A percentile compares a stretch with the other conserved stretches of the same genome.
Evolutionary conservation across 1,284 basidiomycete species (phyloP).

Genomic region (Marasmius oreades): DNA sequence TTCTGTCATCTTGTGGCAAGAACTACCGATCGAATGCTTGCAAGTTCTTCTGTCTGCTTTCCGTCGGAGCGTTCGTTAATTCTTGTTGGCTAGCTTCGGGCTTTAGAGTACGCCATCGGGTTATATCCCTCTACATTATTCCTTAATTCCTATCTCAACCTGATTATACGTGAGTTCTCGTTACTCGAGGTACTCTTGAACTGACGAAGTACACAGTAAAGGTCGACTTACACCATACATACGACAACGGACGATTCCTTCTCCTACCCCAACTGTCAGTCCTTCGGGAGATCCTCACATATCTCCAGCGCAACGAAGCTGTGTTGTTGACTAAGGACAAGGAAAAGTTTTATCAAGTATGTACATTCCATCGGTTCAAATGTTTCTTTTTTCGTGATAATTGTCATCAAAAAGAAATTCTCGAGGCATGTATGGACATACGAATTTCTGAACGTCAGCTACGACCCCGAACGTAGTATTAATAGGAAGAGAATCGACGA

Average conservation of each 20-base stretch:
- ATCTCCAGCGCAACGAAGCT: neutral
- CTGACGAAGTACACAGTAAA: neutral
- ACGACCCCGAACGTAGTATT: slow-evolving; percentile 9
- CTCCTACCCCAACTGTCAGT: slow-evolving; percentile 1
- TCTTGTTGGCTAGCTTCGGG: neutral
- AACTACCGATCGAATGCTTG: neutral
- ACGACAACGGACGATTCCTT: slow-evolving; percentile 10
- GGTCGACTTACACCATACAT: slow-evolving; percentile 10
- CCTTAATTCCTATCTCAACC: slow-evolving; percentile 6
- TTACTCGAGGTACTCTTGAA: neutral
- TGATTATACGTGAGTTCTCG: slow-evolving; percentile 7
- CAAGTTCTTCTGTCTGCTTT: neutral
- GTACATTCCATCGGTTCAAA: neutral
- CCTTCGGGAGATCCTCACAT: slow-evolving; percentile 2
- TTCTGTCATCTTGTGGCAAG: slow-evolving; percentile 11
- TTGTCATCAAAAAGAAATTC: slow-evolving; percentile 3
- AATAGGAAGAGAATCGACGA: slow-evolving; percentile 8
- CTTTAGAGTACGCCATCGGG: slow-evolving; percentile 8
- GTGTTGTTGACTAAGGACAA: slow-evolving; percentile 4
- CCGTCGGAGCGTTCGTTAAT: neutral
- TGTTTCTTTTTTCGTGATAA: neutral
- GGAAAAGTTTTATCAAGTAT: slow-evolving; percentile 10
- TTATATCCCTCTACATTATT: slow-evolving; percentile 8
- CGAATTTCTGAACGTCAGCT: slow-evolving; percentile 1
- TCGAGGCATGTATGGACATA: slow-evolving; percentile 5